A percentile compares a stretch with the other conserved stretches of the same genome.
Evolutionary conservation across 2,329 filamentous ascomycete species (phyloP).

Genomic region (Ceratocystis destructans): DNA sequence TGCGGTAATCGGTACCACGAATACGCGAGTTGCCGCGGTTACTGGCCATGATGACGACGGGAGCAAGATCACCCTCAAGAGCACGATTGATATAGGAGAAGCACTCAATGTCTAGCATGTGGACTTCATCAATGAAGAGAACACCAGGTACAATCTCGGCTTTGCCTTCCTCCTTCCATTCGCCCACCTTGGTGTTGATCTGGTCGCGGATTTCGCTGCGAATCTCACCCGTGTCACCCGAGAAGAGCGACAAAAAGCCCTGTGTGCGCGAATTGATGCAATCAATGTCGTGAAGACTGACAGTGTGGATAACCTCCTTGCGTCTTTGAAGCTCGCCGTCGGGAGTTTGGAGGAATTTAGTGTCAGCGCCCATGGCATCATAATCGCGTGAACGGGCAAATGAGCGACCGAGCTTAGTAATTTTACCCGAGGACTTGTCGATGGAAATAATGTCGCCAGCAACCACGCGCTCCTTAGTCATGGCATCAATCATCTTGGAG

Average conservation of each 20-base stretch:
- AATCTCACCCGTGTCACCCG: slow-evolving; percentile 95
- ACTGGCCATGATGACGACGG: slow-evolving; percentile 98
- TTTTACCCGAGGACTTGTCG: slow-evolving; percentile 95
- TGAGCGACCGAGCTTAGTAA: slow-evolving; percentile 89
- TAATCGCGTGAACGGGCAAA: slow-evolving; percentile 94
- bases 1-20: slow-evolving; percentile 82
- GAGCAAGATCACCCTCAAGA: slow-evolving; percentile 83
- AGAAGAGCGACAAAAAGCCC: slow-evolving; percentile 92
- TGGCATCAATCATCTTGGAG: slow-evolving; percentile 98
- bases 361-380: slow-evolving; percentile 97
- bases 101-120: slow-evolving; percentile 99
- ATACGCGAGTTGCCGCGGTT: slow-evolving; percentile 88
- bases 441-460: slow-evolving; percentile 97
- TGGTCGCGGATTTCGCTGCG: slow-evolving; percentile 93
- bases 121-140: slow-evolving; percentile 95
- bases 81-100: slow-evolving; percentile 98
- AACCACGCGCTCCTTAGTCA: slow-evolving; percentile 99
- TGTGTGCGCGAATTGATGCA: slow-evolving; percentile 99
- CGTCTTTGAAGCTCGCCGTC: slow-evolving; percentile 96
- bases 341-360: slow-evolving; percentile 94
- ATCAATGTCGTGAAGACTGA: slow-evolving; percentile 94
- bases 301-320: slow-evolving; percentile 93
- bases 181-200: slow-evolving; percentile 96
- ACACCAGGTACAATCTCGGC: slow-evolving; percentile 95
- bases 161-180: slow-evolving; percentile 99